Percentiles rank a stretch among this genome's conserved stretches.
Evolutionary conservation across 2,329 filamentous ascomycete genomes (phyloP).

Genomic region (Cercospora citrullina): DNA sequence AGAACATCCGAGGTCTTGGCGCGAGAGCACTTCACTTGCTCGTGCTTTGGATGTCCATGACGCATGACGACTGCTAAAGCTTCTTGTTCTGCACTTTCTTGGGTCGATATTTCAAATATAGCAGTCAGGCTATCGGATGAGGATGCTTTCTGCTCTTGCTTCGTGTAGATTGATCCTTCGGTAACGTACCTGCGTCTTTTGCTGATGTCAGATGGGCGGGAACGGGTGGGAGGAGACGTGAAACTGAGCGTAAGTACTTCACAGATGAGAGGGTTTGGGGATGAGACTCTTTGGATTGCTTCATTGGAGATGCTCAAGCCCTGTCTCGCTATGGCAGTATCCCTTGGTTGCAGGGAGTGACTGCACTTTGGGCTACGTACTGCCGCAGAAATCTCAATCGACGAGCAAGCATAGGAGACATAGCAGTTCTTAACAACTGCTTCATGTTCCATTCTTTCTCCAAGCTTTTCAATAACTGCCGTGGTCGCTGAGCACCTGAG

Average conservation of each 20-base stretch:
- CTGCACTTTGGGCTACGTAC: background rate
- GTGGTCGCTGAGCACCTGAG: too few relatives aligned
- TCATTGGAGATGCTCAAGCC: background rate
- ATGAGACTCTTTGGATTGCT: background rate
- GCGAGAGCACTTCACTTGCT: background rate
- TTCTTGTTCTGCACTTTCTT: background rate
- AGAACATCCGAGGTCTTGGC: background rate
- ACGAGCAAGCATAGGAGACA: background rate
- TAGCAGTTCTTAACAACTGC: background rate
- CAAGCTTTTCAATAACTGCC: background rate
- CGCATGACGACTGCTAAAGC: background rate
- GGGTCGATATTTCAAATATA: background rate
- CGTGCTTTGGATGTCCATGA: background rate
- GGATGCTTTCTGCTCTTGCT: background rate
- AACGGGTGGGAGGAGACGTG: background rate
- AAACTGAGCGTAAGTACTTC: background rate
- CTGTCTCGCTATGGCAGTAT: background rate
- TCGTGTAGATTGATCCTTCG: background rate
- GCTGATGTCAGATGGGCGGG: background rate
- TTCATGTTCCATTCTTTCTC: background rate
- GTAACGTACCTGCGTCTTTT: background rate
- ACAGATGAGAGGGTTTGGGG: background rate
- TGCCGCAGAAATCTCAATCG: too few relatives aligned
- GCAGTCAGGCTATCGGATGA: background rate
- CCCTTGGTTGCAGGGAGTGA: background rate